Base-by-base conservation (phyloP, 352 stramenopile genomes). In the Thalassiosira hispida region DNA sequence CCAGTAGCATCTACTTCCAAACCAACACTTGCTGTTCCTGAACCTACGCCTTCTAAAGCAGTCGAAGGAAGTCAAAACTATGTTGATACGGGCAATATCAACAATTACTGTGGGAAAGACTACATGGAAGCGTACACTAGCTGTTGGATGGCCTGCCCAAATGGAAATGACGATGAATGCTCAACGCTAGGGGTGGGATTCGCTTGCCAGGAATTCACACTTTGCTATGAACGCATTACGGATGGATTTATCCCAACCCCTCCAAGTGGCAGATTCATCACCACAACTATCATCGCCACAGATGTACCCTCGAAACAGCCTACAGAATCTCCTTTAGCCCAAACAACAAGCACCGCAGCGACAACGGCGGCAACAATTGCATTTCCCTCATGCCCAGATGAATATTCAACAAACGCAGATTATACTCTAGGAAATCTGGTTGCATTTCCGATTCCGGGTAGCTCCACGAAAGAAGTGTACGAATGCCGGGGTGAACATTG, bases 211-310 rank as follows among this genome's bases (percentile, higher is more conserved):
- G 1, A 42, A 0, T 67, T 66, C 20, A 75, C 66, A 11, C 27
- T 40, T 7, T 75, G 66, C 31, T 60, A 29, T 38, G 66, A 63
- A n/a, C 55, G 55, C 14, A 59, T 75, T 25, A n/a, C 63, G 55
- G 51, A 31, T 62, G 66, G 66, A 16, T 2, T 22, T 16, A 47
- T 75, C 56, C n/a, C 44, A 4, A 52, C 3, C 3, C 3, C 3
- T 38, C 31, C 31, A 8, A 8, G 3, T 3, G 31, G 31, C 31
- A 38, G 8, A 9, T 9, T 9, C 8, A 8, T 3, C 8, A 38
- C 3, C 8, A 38, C 31, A 8, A 9, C 31, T 38, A 8, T 8
- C 31, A 38, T 38, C 40, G 2, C 40, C 3, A 49, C 8, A 16
- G 16, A 49, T 18, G n/a, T 3, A 20, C 40, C 40, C 6, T 49